Base-by-base conservation (phyloP, 768 basidiomycete species). In the Lentinus tigrinus region DNA sequence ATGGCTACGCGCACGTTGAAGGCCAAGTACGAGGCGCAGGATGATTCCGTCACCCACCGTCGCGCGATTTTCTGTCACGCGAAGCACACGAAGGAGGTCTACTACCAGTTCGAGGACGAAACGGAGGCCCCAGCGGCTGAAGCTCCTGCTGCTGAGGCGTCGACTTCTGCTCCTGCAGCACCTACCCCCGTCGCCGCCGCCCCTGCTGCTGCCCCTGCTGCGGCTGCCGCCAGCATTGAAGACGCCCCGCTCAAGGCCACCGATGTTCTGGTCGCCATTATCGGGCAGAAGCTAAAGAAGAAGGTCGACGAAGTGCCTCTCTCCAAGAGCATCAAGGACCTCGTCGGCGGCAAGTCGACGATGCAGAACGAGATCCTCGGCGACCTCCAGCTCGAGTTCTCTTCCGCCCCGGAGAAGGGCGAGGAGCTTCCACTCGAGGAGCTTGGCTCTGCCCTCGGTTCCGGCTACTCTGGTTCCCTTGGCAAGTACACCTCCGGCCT, bases 201-300 rank as follows among this genome's bases (percentile, higher is more conserved):
- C 17, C 72, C 80, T 4, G 75, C 85, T 14, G 72, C 79, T n/a
- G 72, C 81, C 5, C 75, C 82, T 27, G 74, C 85, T 17, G 76
- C 83, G 17, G 88, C 84, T 5, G 81, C 83, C 27, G 82, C 85
- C 10, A 81, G 82, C 54, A 82, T 99, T 56, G 91, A 96, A 34
- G 97, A 99, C 65, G 90, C 81, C 31, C 97, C 97, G 4, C 79
- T 98, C 71, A 94, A 93, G 73, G 92, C 96, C 7, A 75, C 87
- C 63, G 97, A 98, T 52, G 88, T 96, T 36, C 83, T 98, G 26
- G 81, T 82, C 53, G 83, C 85, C 63, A 87, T 98, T 71, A 90
- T 99, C 57, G 94, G 97, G 0, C 97, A 99, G 78, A 99, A 99
- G 75, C 77, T 99, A 68, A 99, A 99, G 87, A 99, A 99, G 81